Base-by-base conservation (phyloP, 73 alveolate species). In the Uronychia setigera region DNA sequence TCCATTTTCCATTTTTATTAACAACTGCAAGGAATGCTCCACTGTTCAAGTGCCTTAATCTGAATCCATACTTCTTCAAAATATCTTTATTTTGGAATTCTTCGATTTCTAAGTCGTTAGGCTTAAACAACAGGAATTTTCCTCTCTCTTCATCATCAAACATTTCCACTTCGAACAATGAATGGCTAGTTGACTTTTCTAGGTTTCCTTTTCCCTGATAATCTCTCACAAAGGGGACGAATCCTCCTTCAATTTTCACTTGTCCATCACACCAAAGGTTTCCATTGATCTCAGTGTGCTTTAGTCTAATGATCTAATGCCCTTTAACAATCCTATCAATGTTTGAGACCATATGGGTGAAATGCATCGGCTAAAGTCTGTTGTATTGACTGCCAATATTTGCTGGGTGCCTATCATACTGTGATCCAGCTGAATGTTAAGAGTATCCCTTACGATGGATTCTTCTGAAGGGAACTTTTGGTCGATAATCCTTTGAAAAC, bases 31-130 rank as follows among this genome's bases (percentile, higher is more conserved):
- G 75, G 29, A 79, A 80, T 67, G 82, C 58, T 9, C 95, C 95
- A 29, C 90, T 83, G 84, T 84, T 85, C 29, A 90, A 30, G 77
- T 90, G 95, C 76, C 95, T 78, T 31, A 90, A 67, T 60, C 92
- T 78, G 33, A 84, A 33, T 13, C 26, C 26, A 34, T 29, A 46
- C 67, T 46, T 46, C 67, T 11, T 11, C n/a, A 46, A 19, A 46
- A 11, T 46, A 11, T 46, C 67, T 19, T 11, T 46, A 11, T 46
- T 19, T 11, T 5, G 5, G 19, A 46, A 46, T 46, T 46, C 67
- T 46, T 19, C 19, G 5, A 11, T 46, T 46, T 46, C 67, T 19
- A 46, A 19, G n/a, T 46, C 67, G 67, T 46, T 46, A 46, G 67
- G 67, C 67, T 46, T 46, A 19, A 46, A 46, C 5, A 11, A 5